Evolutionary conservation across 768 basidiomycete genomes (phyloP), one percentile per base, ranked within the genome.

Genomic region (Tremella yokohamensis): DNA sequence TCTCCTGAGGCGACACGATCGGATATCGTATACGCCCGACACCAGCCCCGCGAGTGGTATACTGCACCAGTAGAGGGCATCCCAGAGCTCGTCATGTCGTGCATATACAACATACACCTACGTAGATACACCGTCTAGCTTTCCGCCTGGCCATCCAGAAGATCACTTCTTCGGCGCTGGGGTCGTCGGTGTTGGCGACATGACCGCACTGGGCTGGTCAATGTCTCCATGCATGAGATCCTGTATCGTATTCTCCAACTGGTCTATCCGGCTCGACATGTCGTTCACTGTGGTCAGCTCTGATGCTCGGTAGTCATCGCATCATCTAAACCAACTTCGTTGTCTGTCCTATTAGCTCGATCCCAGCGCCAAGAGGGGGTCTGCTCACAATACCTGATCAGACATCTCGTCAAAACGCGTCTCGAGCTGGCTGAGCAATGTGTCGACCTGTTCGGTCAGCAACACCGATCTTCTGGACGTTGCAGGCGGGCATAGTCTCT

Each of bases 381-480:
- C 87, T 18, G 70, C 75, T 62, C 52, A 73, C 61, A 94, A 81
- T 62, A 96, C 89, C 74, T 93, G 88, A 18, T 81, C 81, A 29
- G 90, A 93, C 90, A 93, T 93, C 52, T 90, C 87, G 66, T 94
- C 90, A 68, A 96, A 94, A 62, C 89, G 89, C 49, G 83, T 68
- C 69, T 96, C 91, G n/a, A 96, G 81, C 67, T 92, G 87, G 64
- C 89, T 87, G 11, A 96, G 78, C 19, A 96, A 79, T 12, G 84
- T 87, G 77, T 96, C 92, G 12, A 94, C 90, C 91, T 93, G 64
- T 16, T 16, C 18, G 13, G 25, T 50, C 16, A 38, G 42, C 20
- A 8, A 38, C n/a, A 38, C 11, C 22, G 6, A 38, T 12, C 18
- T 6, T 6, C 19, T 56, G 34, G 40, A 44, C 24, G 42, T 34